These are phyloP conservation scores for Penicillium macrosclerotiorum DNA, from an alignment of 495 filamentous ascomycete genomes.

Conservation along the genomic window DNA sequence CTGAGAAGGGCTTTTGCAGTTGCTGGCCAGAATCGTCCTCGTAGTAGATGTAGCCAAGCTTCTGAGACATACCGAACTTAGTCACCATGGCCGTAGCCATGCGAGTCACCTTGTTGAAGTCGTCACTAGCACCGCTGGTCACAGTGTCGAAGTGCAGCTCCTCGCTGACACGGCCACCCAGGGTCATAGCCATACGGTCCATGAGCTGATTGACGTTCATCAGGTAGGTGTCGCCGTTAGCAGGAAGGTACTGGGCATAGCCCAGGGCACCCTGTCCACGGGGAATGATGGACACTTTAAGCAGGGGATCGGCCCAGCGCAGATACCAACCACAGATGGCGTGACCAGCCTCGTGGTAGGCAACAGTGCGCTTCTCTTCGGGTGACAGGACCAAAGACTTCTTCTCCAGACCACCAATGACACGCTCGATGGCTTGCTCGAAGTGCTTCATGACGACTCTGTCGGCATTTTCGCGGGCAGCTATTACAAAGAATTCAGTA, in stretches of 20 bases:
- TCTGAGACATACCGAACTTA: slow-evolving; percentile 94
- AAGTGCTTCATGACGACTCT: slow-evolving; percentile 85
- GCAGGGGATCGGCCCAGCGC: slow-evolving; percentile 89
- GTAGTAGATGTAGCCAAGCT: slow-evolving; percentile 88
- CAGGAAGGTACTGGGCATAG: slow-evolving; percentile 95
- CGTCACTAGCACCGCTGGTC: slow-evolving; percentile 89
- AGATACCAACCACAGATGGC: slow-evolving; percentile 99
- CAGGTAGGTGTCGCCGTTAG: slow-evolving; percentile 78
- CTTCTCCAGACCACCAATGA: slow-evolving; percentile 93
- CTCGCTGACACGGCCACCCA: slow-evolving; percentile 90
- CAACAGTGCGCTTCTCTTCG: slow-evolving; percentile 89
- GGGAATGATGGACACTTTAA: slow-evolving; percentile 98
- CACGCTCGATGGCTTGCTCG: slow-evolving; percentile 95
- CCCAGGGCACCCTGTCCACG: slow-evolving; percentile 90
- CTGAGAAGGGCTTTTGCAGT: slow-evolving; percentile 92
- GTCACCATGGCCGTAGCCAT: slow-evolving; percentile 98
- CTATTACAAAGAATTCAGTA: slow-evolving; percentile 50
- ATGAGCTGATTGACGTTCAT: slow-evolving; percentile 95
- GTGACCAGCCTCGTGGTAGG: slow-evolving; percentile 97
- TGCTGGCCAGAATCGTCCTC: slow-evolving; percentile 74
- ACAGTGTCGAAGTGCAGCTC: slow-evolving; percentile 96
- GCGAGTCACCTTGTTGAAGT: slow-evolving; percentile 97
- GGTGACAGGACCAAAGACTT: slow-evolving; percentile 90
- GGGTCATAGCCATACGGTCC: slow-evolving; percentile 99
- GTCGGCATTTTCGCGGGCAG: slow-evolving; percentile 75